phyloP scores from a whole-genome alignment of 495 filamentous ascomycete species.

The Penicillium dipodomyicola region DNA sequence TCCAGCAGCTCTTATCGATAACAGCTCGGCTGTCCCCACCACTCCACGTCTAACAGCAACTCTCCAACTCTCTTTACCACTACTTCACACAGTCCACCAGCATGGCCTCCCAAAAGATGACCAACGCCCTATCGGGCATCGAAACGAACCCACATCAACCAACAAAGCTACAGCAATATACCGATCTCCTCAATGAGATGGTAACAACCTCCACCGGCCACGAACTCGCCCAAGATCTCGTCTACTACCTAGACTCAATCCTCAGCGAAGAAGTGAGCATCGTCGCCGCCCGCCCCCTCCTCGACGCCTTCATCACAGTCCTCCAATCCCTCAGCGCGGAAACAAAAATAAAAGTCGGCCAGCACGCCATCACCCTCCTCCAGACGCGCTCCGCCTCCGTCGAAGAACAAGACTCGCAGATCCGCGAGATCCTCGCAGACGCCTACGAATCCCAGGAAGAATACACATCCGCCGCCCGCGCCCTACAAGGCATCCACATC shows the following conservation, averaged over 20 bases:
- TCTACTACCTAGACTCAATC: constrained; percentile 64
- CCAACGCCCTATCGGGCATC: constrained; percentile 53
- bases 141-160: constrained; percentile 50
- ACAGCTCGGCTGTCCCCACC: constrained; percentile 4
- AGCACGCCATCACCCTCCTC: constrained; percentile 63
- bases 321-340: constrained; percentile 57
- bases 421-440: constrained; percentile 78
- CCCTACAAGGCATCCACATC: constrained; percentile 79
- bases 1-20: constrained; percentile 10
- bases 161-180: constrained; percentile 62
- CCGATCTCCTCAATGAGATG: constrained; percentile 62
- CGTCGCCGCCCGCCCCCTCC: constrained; percentile 68
- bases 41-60: not conserved
- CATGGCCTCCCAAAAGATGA: constrained; percentile 61
- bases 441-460: constrained; percentile 82
- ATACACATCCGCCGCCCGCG: constrained; percentile 70
- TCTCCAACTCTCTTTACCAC: not conserved
- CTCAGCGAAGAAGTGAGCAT: constrained; percentile 69
- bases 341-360: constrained; percentile 66
- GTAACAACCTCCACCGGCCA: constrained; percentile 52
- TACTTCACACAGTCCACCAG: not conserved
- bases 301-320: constrained; percentile 61
- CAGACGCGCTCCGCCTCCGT: constrained; percentile 66
- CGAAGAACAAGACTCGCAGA: constrained; percentile 77
- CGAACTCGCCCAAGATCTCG: constrained; percentile 62